Evolutionary conservation across 352 stramenopile species (phyloP).

Genomic region (Phytophthora multivora): DNA sequence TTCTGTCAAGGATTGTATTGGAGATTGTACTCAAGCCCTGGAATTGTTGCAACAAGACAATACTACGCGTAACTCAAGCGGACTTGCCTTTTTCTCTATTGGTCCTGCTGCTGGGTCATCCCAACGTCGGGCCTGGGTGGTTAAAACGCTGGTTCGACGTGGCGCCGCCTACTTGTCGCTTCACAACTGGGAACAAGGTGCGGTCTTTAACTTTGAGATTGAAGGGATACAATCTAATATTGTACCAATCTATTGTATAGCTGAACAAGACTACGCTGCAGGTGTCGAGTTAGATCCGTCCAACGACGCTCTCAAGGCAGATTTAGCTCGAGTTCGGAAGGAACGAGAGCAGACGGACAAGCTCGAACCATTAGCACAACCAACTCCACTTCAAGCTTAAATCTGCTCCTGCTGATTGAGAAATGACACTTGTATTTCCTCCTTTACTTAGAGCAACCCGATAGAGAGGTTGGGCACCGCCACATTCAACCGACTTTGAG

Average conservation of each 20-base stretch:
- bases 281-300: constrained; percentile 63
- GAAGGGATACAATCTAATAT: too few species aligned
- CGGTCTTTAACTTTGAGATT: background rate
- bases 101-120: constrained; percentile 53
- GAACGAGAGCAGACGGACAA: constrained; percentile 18
- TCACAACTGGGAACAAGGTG: constrained; percentile 47
- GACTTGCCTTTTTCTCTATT: constrained; percentile 64
- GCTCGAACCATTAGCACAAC: background rate
- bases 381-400: constrained; percentile 20
- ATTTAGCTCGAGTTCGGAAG: constrained; percentile 48
- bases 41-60: constrained; percentile 57
- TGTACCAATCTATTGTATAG: constrained; percentile 19
- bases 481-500: constrained; percentile 7
- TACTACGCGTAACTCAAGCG: background rate
- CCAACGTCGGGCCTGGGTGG: constrained; percentile 70
- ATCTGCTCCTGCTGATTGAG: background rate
- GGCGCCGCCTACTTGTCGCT: constrained; percentile 54
- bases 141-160: constrained; percentile 78
- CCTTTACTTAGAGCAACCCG: constrained; percentile 26
- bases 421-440: background rate
- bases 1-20: constrained; percentile 51
- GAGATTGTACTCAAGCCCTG: constrained; percentile 66
- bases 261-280: constrained; percentile 59
- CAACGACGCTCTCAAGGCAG: constrained; percentile 52
- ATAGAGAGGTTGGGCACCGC: constrained; percentile 29